Evolutionary conservation across 2,329 filamentous ascomycete species (phyloP).

Genomic region (Plectosphaerella cucumerina): DNA sequence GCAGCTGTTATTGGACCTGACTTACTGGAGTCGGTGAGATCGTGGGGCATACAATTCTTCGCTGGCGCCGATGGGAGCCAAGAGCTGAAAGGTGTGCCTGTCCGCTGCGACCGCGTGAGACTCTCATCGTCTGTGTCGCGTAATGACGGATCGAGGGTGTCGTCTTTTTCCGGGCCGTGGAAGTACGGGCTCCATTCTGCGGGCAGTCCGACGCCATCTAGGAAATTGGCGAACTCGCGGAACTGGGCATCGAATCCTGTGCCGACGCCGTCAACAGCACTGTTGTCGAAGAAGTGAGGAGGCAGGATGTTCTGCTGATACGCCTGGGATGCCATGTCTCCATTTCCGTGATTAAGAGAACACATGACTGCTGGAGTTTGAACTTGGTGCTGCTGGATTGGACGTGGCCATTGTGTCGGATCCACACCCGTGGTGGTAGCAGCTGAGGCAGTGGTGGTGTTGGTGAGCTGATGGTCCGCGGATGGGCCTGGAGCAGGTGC

Average conservation of each 20-base stretch:
- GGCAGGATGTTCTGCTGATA: slow-evolving; percentile 22
- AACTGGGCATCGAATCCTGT: slow-evolving; percentile 26
- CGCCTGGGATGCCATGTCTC: no score
- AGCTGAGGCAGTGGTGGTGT: no score
- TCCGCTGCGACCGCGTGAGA: slow-evolving; percentile 8
- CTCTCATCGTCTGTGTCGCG: not conserved
- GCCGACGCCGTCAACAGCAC: slow-evolving; percentile 7
- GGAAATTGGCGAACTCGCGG: slow-evolving; percentile 30
- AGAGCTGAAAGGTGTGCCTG: slow-evolving; percentile 25
- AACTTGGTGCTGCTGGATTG: no score
- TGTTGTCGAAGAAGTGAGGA: slow-evolving; percentile 16
- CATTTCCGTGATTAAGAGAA: no score
- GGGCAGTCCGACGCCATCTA: slow-evolving; percentile 30
- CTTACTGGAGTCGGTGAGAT: slow-evolving; percentile 16
- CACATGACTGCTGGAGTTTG: no score
- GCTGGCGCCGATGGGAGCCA: slow-evolving; percentile 31
- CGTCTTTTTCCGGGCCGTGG: slow-evolving; percentile 17
- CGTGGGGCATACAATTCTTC: slow-evolving; percentile 19
- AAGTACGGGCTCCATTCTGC: slow-evolving; percentile 34
- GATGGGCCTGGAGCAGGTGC: no score
- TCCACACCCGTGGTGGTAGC: no score
- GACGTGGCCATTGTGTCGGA: no score
- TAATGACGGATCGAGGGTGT: slow-evolving; percentile 16
- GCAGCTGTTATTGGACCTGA: not conserved
- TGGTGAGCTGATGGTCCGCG: no score